Conservation (phyloP, 176 grass and related monocot species). For the Typha latifolia region DNA sequence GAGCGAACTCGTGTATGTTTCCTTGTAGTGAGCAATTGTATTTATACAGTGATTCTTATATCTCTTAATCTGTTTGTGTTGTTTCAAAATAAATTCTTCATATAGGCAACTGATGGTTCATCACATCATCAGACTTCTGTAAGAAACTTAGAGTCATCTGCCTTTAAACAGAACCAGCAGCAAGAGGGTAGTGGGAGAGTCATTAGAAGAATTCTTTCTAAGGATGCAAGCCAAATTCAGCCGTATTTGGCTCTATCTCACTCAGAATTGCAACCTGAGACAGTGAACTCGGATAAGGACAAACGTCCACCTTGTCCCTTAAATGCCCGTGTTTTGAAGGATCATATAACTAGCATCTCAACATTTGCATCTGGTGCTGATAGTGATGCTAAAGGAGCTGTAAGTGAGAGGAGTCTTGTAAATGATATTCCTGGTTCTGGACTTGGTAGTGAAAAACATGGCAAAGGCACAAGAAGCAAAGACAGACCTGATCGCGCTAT, state of each 20-base stretch:
- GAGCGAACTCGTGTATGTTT: slow-evolving; percentile 14
- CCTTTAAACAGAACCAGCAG: slow-evolving; percentile 8
- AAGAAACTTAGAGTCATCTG: background rate
- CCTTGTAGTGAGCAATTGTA: too few relatives aligned
- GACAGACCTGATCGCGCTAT: slow-evolving; percentile 25
- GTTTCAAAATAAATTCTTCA: background rate
- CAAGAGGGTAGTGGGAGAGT: slow-evolving; percentile 11
- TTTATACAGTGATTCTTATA: too few relatives aligned
- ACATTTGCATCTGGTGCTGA: slow-evolving; percentile 9
- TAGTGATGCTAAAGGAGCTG: slow-evolving; percentile 21
- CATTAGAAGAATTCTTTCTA: slow-evolving; percentile 16
- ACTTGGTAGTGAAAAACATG: slow-evolving; percentile 9
- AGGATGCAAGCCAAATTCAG: slow-evolving; percentile 5
- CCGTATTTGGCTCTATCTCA: background rate
- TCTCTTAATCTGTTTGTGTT: too few relatives aligned
- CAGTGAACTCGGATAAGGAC: slow-evolving; percentile 14
- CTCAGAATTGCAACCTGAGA: background rate
- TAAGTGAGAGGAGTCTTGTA: background rate
- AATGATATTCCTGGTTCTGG: slow-evolving; percentile 12
- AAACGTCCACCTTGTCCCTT: slow-evolving; percentile 6
- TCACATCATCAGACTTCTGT: slow-evolving; percentile 11
- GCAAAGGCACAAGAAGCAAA: slow-evolving; percentile 13
- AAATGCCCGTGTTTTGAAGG: background rate
- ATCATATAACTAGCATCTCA: slow-evolving; percentile 4
- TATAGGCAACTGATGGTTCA: slow-evolving; percentile 12